Percentiles rank a stretch among this genome's conserved stretches.
These are phyloP conservation scores for Hymenoscyphus linearis DNA, from an alignment of 2,329 filamentous ascomycete species.

Conservation along the genomic window DNA sequence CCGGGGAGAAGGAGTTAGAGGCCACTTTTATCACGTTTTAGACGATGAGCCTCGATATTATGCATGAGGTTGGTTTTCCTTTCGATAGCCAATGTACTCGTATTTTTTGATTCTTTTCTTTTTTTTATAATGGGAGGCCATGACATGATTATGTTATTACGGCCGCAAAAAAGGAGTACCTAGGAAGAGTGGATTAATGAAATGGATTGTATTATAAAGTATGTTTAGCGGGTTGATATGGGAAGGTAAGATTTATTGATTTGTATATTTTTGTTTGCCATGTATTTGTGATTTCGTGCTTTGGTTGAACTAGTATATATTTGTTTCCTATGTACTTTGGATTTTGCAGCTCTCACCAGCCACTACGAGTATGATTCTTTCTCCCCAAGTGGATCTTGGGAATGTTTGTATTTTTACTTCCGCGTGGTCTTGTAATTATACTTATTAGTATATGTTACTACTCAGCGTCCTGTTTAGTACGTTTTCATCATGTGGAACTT, in stretches of 20 bases:
- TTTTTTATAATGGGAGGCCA: not conserved
- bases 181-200: not conserved
- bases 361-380: too few species aligned
- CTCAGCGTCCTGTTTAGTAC: too few species aligned
- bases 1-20: constrained; percentile 77
- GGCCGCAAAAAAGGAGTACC: not conserved
- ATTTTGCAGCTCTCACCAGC: too few species aligned
- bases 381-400: too few species aligned
- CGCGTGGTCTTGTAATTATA: too few species aligned
- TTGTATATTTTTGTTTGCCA: not conserved
- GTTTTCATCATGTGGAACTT: not conserved
- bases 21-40: constrained; percentile 92
- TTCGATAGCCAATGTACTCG: not conserved
- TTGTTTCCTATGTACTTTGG: too few species aligned
- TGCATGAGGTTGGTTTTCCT: constrained; percentile 16
- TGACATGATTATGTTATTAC: not conserved
- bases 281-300: not conserved
- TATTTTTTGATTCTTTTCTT: not conserved
- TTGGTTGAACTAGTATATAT: not conserved
- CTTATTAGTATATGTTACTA: too few species aligned
- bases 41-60: constrained; percentile 73
- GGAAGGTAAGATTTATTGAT: not conserved
- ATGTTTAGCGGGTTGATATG: not conserved
- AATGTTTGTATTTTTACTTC: too few species aligned
- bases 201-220: not conserved